These are phyloP conservation scores for Microcyclospora tardicrescens DNA, from an alignment of 2,329 filamentous ascomycete genomes.

Conservation along the genomic window DNA sequence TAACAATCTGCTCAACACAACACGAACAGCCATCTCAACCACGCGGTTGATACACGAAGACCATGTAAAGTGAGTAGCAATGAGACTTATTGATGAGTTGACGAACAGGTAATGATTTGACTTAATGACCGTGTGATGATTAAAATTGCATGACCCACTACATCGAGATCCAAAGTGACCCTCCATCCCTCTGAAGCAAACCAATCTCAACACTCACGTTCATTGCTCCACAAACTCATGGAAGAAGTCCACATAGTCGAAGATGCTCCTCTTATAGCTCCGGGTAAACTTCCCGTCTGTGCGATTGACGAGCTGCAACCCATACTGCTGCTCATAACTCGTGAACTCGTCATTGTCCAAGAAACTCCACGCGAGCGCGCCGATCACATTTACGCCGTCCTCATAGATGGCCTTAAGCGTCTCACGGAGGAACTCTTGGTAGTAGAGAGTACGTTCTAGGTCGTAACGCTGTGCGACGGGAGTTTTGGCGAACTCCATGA, in stretches of 20 bases:
- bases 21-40: too few species aligned
- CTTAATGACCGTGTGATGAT: too few species aligned
- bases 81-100: too few species aligned
- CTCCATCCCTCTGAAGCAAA: too few species aligned
- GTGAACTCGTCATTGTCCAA: constrained; percentile 16
- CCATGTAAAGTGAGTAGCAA: too few species aligned
- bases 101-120: too few species aligned
- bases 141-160: too few species aligned
- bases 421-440: constrained; percentile 40
- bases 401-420: constrained; percentile 41
- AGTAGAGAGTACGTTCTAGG: constrained; percentile 34
- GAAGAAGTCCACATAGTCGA: constrained; percentile 10
- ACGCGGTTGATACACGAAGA: too few species aligned
- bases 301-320: constrained; percentile 9
- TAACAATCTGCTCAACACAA: too few species aligned
- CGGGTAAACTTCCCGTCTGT: constrained; percentile 5
- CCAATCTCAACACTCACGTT: too few species aligned
- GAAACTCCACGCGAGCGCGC: constrained; percentile 39
- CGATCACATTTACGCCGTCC: constrained; percentile 40
- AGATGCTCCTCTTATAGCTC: constrained; percentile 7
- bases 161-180: too few species aligned
- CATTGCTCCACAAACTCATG: constrained; percentile 2
- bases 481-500: constrained; percentile 1
- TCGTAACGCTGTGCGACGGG: constrained; percentile 5
- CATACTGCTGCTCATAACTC: constrained; percentile 6